A percentile compares a stretch with the other conserved stretches of the same genome.
phyloP scores from a whole-genome alignment of 1,284 basidiomycete genomes.

The Naganishia cerealis region DNA sequence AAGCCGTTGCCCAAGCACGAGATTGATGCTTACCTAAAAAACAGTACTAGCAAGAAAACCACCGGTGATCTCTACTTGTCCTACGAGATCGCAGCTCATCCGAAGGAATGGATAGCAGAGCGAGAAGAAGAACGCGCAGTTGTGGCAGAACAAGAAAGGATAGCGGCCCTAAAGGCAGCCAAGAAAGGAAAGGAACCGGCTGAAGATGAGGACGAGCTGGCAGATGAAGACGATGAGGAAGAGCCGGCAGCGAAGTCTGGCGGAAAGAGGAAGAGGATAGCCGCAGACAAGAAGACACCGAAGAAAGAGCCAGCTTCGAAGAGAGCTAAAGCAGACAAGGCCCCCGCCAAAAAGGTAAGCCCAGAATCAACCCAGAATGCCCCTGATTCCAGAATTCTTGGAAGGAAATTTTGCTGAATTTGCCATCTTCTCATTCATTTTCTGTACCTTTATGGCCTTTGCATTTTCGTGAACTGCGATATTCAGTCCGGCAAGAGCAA shows the following conservation, averaged over 20 bases:
- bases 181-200: conserved; percentile 61
- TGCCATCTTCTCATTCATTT: not conserved
- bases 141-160: conserved; percentile 54
- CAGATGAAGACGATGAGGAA: conserved; percentile 60
- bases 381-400: not conserved
- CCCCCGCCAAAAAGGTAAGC: conserved; percentile 39
- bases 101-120: conserved; percentile 67
- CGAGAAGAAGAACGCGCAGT: conserved; percentile 53
- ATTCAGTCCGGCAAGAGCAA: conserved; percentile 42
- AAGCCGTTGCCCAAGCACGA: conserved; percentile 74
- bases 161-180: conserved; percentile 49
- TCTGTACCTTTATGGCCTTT: not conserved
- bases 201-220: conserved; percentile 61
- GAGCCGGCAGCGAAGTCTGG: conserved; percentile 55
- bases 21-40: conserved; percentile 77
- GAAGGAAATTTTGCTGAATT: not conserved
- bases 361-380: not conserved
- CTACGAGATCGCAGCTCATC: conserved; percentile 80
- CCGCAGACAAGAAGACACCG: conserved; percentile 60
- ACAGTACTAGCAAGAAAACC: conserved; percentile 66
- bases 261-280: conserved; percentile 57
- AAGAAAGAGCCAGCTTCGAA: conserved; percentile 46
- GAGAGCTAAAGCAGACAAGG: conserved; percentile 40
- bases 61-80: conserved; percentile 72
- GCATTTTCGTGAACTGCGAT: not conserved